phyloP scores from a whole-genome alignment of 306 rosid species.

The Medicago arabica region DNA sequence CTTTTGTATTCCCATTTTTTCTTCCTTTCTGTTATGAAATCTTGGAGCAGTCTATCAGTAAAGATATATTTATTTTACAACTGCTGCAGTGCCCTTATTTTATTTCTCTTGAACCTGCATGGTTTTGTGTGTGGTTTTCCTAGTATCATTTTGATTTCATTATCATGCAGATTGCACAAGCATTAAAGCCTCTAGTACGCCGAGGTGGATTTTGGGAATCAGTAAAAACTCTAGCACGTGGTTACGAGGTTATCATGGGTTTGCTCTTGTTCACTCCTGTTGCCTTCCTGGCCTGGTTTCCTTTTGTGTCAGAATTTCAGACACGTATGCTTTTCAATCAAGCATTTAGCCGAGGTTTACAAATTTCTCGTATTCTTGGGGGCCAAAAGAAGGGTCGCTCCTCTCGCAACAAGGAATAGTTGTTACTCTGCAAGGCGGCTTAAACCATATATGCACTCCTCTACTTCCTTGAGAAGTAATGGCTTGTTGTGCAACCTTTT shows the following conservation, averaged over 20 bases:
- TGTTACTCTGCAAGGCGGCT: not conserved
- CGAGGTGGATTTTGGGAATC: conserved; percentile 91
- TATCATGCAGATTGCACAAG: conserved; percentile 84
- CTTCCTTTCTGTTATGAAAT: not conserved
- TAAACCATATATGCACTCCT: not conserved
- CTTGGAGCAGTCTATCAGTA: not conserved
- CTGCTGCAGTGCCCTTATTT: conserved; percentile 10
- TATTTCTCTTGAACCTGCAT: conserved; percentile 4
- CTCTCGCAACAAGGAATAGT: conserved; percentile 81
- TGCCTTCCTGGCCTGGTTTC: conserved; percentile 97
- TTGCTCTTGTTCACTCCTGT: conserved; percentile 88
- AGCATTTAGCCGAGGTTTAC: conserved; percentile 93
- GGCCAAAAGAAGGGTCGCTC: conserved; percentile 89
- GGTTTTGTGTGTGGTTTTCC: conserved; percentile 6
- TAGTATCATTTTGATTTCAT: not conserved
- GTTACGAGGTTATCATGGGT: conserved; percentile 90
- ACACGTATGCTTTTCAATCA: conserved; percentile 97
- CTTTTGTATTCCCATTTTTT: not conserved
- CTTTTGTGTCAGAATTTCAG: conserved; percentile 95
- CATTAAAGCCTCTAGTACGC: conserved; percentile 70
- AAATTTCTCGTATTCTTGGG: conserved; percentile 96
- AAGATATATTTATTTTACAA: conserved; percentile 1
- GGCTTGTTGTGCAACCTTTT: not conserved
- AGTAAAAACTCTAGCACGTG: conserved; percentile 83
- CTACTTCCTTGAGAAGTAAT: conserved; percentile 1